Percentiles rank a stretch among this genome's conserved stretches.
phyloP scores from a whole-genome alignment of 768 basidiomycete species.

The Trametes coccinea region DNA sequence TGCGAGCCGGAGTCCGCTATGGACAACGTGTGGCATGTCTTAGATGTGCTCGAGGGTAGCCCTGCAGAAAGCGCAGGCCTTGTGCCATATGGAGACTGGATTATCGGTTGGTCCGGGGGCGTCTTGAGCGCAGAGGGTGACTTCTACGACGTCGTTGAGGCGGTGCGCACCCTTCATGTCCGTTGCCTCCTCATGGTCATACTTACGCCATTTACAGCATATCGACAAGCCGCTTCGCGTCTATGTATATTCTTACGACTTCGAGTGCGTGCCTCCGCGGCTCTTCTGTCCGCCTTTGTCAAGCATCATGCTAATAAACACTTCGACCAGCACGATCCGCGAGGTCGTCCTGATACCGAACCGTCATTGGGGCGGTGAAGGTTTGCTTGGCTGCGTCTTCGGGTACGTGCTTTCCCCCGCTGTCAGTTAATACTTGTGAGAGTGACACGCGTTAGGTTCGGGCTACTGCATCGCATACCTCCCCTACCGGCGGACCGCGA shows the following conservation, averaged over 20 bases:
- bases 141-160: constrained; percentile 95
- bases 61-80: constrained; percentile 96
- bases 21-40: constrained; percentile 97
- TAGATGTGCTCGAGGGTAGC: constrained; percentile 94
- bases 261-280: constrained; percentile 65
- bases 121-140: constrained; percentile 89
- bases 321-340: constrained; percentile 66
- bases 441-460: constrained; percentile 55
- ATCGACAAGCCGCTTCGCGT: constrained; percentile 91
- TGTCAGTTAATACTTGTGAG: constrained; percentile 11
- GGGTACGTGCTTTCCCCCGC: constrained; percentile 56
- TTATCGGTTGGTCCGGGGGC: constrained; percentile 93
- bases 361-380: constrained; percentile 96
- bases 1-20: constrained; percentile 87
- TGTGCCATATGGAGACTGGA: constrained; percentile 85
- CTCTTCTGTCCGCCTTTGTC: constrained; percentile 9
- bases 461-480: constrained; percentile 91
- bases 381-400: constrained; percentile 92
- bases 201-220: constrained; percentile 52
- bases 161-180: constrained; percentile 49
- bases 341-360: constrained; percentile 96
- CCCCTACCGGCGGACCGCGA: constrained; percentile 62
- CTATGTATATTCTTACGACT: constrained; percentile 96
- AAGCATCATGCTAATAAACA: constrained; percentile 7
- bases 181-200: background rate